Percentiles rank a stretch among this genome's conserved stretches.
These are phyloP conservation scores for Centaurea solstitialis DNA, from an alignment of 129 eudicot genomes.

Conservation along the genomic window DNA sequence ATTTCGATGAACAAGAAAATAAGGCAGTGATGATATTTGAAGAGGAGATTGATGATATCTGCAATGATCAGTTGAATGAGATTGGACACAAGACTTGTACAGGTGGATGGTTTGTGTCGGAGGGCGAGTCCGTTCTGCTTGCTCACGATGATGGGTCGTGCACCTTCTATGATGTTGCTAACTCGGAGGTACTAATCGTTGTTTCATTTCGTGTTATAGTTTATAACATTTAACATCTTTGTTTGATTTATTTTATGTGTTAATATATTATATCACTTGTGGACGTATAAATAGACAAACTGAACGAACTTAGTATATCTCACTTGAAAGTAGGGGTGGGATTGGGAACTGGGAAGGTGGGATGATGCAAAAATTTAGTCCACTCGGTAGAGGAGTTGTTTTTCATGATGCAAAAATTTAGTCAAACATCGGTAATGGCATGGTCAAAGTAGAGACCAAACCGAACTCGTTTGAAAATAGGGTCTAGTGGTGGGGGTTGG, in stretches of 20 bases:
- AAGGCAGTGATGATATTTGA: conserved; percentile 47
- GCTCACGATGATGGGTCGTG: conserved; percentile 91
- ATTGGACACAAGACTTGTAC: conserved; percentile 72
- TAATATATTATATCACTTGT: not conserved
- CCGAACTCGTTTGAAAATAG: not conserved
- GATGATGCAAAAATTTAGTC: not conserved
- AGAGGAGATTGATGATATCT: conserved; percentile 63
- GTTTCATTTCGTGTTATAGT: not conserved
- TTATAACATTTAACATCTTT: not conserved
- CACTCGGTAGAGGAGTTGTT: not conserved
- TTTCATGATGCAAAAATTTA: not conserved
- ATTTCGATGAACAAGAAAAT: conserved; percentile 71
- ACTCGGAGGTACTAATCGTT: conserved; percentile 64
- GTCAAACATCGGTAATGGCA: not conserved
- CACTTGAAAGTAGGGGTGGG: not conserved
- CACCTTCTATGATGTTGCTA: conserved; percentile 73
- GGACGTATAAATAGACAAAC: not conserved
- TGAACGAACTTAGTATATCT: not conserved
- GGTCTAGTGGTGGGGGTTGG: not conserved
- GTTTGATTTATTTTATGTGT: not conserved
- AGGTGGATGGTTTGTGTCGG: conserved; percentile 95
- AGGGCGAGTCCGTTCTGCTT: conserved; percentile 87
- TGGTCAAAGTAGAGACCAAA: not conserved
- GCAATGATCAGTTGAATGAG: conserved; percentile 44
- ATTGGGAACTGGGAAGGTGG: not conserved